A percentile compares a stretch with the other conserved stretches of the same genome.
Conservation (phyloP, 306 rosid genomes). For the Pterocarpus macrocarpus region DNA sequence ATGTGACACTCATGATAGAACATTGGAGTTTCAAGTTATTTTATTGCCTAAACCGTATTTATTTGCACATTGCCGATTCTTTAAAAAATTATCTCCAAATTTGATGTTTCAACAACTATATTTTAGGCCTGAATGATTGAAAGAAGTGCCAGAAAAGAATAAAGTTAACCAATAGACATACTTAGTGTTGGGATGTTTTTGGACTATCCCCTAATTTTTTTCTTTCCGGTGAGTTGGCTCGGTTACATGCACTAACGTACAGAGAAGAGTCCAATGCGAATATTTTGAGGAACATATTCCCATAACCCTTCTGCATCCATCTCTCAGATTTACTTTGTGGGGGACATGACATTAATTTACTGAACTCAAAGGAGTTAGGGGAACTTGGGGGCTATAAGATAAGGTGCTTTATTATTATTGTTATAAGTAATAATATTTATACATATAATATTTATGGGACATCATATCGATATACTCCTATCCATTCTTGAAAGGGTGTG, state of each 20-base stretch:
- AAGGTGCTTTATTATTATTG: not conserved
- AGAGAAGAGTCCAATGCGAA: not conserved
- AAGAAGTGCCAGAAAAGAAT: conserved; percentile 8
- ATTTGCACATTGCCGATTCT: not conserved
- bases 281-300: not conserved
- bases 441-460: no score
- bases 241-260: conserved; percentile 33
- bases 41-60: not conserved
- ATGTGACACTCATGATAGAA: not conserved
- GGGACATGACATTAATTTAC: not conserved
- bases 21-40: conserved; percentile 1
- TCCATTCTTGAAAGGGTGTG: no score
- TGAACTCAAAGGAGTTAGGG: not conserved
- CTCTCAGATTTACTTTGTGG: not conserved
- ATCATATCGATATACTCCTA: no score
- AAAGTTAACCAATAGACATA: conserved; percentile 13
- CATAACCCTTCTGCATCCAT: not conserved
- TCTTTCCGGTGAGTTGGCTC: conserved; percentile 39
- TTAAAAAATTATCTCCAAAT: not conserved
- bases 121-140: conserved; percentile 37
- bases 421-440: no score
- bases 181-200: conserved; percentile 40
- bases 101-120: not conserved
- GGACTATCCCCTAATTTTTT: conserved; percentile 42
- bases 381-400: not conserved